Percentiles rank a stretch among this genome's conserved stretches.
phyloP scores from a whole-genome alignment of 345 rosid genomes.

The Nephelium lappaceum region DNA sequence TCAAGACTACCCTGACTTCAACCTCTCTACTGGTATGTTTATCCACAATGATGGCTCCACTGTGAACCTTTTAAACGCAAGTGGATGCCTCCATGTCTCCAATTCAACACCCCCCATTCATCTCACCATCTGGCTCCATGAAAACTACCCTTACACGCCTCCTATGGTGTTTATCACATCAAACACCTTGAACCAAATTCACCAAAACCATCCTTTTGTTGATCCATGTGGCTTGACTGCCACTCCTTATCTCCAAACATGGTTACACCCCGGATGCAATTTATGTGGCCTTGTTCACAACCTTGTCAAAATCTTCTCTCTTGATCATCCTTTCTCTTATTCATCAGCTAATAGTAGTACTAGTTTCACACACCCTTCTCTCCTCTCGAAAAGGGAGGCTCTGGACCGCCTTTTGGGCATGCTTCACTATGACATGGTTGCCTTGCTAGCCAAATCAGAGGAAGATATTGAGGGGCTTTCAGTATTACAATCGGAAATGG shows the following conservation, averaged over 20 bases:
- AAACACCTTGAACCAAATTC: conserved; percentile 32
- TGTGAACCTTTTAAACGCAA: conserved; percentile 49
- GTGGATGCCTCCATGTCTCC: conserved; percentile 44
- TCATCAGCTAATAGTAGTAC: conserved; percentile 3
- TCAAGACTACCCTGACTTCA: conserved; percentile 49
- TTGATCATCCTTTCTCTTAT: conserved; percentile 54
- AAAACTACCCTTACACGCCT: conserved; percentile 59
- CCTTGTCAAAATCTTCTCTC: conserved; percentile 47
- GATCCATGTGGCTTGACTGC: conserved; percentile 48
- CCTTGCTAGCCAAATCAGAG: conserved; percentile 24
- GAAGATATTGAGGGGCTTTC: conserved; percentile 49
- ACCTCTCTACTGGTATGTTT: conserved; percentile 43
- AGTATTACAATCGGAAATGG: conserved; percentile 41
- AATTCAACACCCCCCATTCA: conserved; percentile 36
- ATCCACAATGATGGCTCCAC: conserved; percentile 66
- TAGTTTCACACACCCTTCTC: conserved; percentile 33
- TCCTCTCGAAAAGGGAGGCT: conserved; percentile 58
- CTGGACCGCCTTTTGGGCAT: conserved; percentile 60
- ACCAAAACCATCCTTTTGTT: conserved; percentile 61
- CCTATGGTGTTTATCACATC: conserved; percentile 52
- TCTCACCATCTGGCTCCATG: conserved; percentile 69
- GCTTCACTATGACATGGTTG: conserved; percentile 53
- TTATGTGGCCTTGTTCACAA: conserved; percentile 48
- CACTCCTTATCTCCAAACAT: conserved; percentile 52
- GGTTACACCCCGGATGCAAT: conserved; percentile 56